A percentile compares a stretch with the other conserved stretches of the same genome.
Conservation (phyloP, 1,284 basidiomycete species). For the Cutaneotrichosporon cutaneum region DNA sequence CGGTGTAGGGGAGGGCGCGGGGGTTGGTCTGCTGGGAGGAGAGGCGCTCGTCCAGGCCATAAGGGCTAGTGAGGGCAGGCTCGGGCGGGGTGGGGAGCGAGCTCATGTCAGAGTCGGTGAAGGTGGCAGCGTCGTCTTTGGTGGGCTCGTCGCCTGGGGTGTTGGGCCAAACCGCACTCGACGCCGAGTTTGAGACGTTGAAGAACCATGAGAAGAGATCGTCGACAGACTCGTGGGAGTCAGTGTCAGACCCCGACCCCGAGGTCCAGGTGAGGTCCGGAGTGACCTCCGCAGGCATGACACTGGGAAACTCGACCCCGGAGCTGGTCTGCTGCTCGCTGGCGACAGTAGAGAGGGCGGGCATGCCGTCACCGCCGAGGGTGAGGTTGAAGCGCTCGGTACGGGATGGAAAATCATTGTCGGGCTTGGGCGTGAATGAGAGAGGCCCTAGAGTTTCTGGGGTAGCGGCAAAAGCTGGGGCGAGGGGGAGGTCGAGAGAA, state of each 20-base stretch:
- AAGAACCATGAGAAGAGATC: slow-evolving; percentile 27
- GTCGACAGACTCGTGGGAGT: slow-evolving; percentile 17
- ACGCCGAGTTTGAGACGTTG: slow-evolving; percentile 12
- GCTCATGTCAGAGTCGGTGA: background rate
- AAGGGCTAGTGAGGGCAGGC: background rate
- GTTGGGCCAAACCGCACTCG: slow-evolving; percentile 5
- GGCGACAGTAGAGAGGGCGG: slow-evolving; percentile 5
- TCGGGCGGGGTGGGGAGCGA: background rate
- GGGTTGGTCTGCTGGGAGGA: slow-evolving; percentile 3
- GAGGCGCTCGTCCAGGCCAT: background rate
- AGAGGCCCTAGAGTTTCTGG: slow-evolving; percentile 25
- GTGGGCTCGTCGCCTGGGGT: background rate
- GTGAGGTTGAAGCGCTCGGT: slow-evolving; percentile 1
- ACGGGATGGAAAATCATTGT: slow-evolving; percentile 4
- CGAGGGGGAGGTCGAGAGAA: slow-evolving; percentile 16
- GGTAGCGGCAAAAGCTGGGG: slow-evolving; percentile 24
- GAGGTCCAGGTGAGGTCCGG: slow-evolving; percentile 3
- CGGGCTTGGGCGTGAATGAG: slow-evolving; percentile 10
- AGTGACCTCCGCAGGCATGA: slow-evolving; percentile 10
- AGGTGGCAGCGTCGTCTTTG: background rate
- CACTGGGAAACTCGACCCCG: slow-evolving; percentile 10
- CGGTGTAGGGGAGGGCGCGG: slow-evolving; percentile 2
- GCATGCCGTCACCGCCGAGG: slow-evolving; percentile 3
- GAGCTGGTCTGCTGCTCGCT: background rate
- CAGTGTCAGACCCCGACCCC: slow-evolving; percentile 4